Evolutionary conservation across 2,329 filamentous ascomycete genomes (phyloP), one percentile per base, ranked within the genome.

Genomic region (Aspergillus aculeatinus): DNA sequence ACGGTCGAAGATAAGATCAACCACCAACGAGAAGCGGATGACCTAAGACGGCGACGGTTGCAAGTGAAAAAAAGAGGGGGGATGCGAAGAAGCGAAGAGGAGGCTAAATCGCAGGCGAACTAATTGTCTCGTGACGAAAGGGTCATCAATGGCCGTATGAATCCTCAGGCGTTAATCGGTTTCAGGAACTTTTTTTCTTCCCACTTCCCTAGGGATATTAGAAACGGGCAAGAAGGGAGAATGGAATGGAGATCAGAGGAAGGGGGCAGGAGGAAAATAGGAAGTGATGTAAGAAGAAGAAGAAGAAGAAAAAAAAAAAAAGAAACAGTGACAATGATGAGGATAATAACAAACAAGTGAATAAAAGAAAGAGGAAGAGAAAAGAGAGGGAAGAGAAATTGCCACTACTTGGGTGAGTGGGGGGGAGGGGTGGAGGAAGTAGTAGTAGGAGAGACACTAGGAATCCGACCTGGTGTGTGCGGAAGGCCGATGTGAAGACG

Each of bases 111-210:
- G 60, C 63, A 58, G 59, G 57, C 53, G 59, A 64, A 57, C 59
- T 58, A 59, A 62, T 44, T 57, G 59, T 60, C 60, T 68, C 61
- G 64, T 67, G 64, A 65, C 59, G 59, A 55, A 55, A 51, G 47
- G 62, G 59, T 63, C 60, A 63, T 67, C 58, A 63, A 65, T 63
- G 51, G 58, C 55, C 49, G 55, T 56, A 19, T 44, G 60, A 63
- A 42, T 62, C 54, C 55, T 62, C 44, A 48, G 53, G 61, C 42
- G 56, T 61, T 25, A 59, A 60, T 55, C 35, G 47, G 44, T 60
- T 63, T 58, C 44, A 33, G 35, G 51, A 55, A 39, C 21, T 33
- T 48, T 58, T 60, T 59, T 48, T 48, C 56, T 54, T 49, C 42
- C 52, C 59, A 53, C 42, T 60, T 58, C 48, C 48, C 57, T 58